A percentile compares a stretch with the other conserved stretches of the same genome.
phyloP scores from a whole-genome alignment of 2,329 filamentous ascomycete species.

The Fusarium penzigii region DNA sequence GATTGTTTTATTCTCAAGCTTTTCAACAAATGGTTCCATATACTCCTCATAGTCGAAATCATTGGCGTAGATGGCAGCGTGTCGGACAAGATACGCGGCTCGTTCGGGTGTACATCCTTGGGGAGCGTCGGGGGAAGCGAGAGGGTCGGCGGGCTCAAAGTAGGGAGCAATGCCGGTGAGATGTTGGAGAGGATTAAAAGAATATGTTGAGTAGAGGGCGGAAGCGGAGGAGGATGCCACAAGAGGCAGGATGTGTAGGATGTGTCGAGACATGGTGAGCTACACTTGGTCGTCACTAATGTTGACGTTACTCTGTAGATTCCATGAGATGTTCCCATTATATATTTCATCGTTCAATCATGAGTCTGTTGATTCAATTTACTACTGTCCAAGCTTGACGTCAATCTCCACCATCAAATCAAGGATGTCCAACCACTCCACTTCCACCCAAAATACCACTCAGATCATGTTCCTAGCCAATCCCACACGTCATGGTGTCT shows the following conservation, averaged over 20 bases:
- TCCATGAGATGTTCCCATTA: too few species aligned
- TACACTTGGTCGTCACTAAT: too few species aligned
- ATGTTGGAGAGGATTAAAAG: constrained; percentile 56
- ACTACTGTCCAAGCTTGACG: neutral
- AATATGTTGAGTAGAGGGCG: constrained; percentile 46
- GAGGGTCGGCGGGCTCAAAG: constrained; percentile 55
- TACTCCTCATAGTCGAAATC: constrained; percentile 60
- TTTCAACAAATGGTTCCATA: constrained; percentile 57
- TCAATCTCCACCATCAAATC: neutral
- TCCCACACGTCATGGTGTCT: neutral
- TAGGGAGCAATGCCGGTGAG: constrained; percentile 59
- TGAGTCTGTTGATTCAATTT: too few species aligned
- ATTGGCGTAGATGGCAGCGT: constrained; percentile 61
- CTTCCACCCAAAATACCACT: neutral
- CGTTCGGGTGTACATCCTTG: constrained; percentile 51
- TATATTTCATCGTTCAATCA: neutral
- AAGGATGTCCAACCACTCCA: neutral
- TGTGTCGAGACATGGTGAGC: constrained; percentile 14
- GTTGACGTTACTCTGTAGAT: too few species aligned
- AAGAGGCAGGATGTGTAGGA: constrained; percentile 12
- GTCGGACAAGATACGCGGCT: constrained; percentile 58
- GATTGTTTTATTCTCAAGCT: constrained; percentile 59
- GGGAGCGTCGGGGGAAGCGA: constrained; percentile 37
- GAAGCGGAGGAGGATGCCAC: constrained; percentile 12
- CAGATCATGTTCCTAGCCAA: neutral